Conservation (phyloP, 1,139 yeast species). For the Hyphopichia wangnamkhiaoensis region DNA sequence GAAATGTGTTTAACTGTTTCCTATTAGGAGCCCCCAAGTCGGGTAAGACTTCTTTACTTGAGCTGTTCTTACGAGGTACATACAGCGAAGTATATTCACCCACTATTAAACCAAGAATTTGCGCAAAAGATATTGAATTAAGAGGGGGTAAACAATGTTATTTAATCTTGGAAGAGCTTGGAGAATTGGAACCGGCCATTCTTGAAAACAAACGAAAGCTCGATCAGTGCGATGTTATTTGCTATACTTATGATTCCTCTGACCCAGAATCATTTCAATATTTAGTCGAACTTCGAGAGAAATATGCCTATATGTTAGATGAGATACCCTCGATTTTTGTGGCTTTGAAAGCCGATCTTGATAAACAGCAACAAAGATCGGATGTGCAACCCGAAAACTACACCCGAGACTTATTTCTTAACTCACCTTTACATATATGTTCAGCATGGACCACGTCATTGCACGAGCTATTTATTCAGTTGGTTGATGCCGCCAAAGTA, state of each 20-base stretch:
- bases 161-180: conserved; percentile 83
- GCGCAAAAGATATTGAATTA: conserved; percentile 91
- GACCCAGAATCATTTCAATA: conserved; percentile 94
- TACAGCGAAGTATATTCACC: conserved; percentile 77
- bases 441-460: conserved; percentile 87
- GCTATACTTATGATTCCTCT: conserved; percentile 88
- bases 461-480: conserved; percentile 79
- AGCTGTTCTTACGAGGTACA: conserved; percentile 75
- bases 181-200: conserved; percentile 82
- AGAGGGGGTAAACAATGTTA: conserved; percentile 96
- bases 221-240: conserved; percentile 87
- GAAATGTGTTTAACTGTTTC: conserved; percentile 90
- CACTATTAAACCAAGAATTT: conserved; percentile 75
- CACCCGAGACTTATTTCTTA: conserved; percentile 60
- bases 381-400: conserved; percentile 86
- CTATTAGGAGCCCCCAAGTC: conserved; percentile 82
- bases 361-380: conserved; percentile 89
- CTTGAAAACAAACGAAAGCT: conserved; percentile 69
- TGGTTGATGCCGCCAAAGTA: conserved; percentile 83
- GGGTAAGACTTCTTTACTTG: conserved; percentile 82
- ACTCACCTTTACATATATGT: conserved; percentile 81
- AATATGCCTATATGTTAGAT: conserved; percentile 55
- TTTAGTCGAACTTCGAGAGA: conserved; percentile 64
- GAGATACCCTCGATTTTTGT: conserved; percentile 84
- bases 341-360: conserved; percentile 91